Percentiles rank a stretch among this genome's conserved stretches.
Conservation (phyloP, 2,329 filamentous ascomycete genomes). For the Venturia asperata region DNA sequence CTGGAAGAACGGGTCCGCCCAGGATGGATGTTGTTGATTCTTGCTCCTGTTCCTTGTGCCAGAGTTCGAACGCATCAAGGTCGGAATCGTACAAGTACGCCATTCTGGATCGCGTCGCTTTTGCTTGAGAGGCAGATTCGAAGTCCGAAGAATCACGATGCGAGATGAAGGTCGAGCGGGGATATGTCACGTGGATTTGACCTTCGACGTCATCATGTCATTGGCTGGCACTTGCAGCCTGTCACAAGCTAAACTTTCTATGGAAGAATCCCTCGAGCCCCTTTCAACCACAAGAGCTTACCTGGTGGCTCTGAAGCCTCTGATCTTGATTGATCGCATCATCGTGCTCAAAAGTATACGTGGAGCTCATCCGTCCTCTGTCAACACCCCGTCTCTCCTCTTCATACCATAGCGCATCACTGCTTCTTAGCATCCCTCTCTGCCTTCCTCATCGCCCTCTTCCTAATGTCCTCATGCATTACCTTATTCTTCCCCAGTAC, state of each 20-base stretch:
- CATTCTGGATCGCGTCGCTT: neutral
- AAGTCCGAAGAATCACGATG: neutral
- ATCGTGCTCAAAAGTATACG: neutral
- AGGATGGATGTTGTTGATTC: slow-evolving; percentile 21
- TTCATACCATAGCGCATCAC: neutral
- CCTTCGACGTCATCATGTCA: slow-evolving; percentile 6
- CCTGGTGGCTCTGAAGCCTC: too few species aligned
- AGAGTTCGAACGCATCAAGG: slow-evolving; percentile 37
- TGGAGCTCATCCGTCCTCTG: neutral
- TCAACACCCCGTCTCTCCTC: neutral
- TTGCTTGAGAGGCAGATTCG: neutral
- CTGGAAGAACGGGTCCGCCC: slow-evolving; percentile 52
- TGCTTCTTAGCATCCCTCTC: slow-evolving; percentile 71
- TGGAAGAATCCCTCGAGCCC: neutral
- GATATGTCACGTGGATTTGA: neutral
- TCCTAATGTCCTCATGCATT: slow-evolving; percentile 79
- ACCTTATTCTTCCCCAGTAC: slow-evolving; percentile 55
- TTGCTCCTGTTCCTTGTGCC: slow-evolving; percentile 36
- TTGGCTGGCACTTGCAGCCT: neutral
- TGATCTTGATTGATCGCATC: neutral
- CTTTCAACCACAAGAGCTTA: neutral
- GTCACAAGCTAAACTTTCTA: slow-evolving; percentile 4
- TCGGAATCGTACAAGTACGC: slow-evolving; percentile 7
- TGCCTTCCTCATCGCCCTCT: slow-evolving; percentile 73
- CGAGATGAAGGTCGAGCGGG: neutral